Evolutionary conservation across 768 basidiomycete genomes (phyloP).

Genomic region (Termitomyces bulborhizus): DNA sequence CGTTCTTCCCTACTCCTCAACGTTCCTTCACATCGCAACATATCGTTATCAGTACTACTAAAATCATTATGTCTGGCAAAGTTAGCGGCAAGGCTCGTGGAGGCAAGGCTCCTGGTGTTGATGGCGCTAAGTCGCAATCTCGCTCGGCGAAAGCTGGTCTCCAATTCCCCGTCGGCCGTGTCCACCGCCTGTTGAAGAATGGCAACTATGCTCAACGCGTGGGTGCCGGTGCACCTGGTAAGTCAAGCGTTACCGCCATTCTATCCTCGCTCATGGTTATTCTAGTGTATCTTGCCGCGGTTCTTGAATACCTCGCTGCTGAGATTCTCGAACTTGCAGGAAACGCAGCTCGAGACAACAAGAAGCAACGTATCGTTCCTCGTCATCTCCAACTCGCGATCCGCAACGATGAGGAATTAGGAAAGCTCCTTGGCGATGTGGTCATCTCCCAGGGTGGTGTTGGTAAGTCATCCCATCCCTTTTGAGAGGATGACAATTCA

Average conservation of each 20-base stretch:
- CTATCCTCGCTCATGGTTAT: not conserved
- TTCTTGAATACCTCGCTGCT: conserved; percentile 79
- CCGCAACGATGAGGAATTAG: conserved; percentile 77
- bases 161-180: conserved; percentile 79
- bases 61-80: conserved; percentile 29
- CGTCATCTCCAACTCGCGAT: conserved; percentile 84
- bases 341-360: conserved; percentile 65
- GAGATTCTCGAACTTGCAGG: conserved; percentile 85
- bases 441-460: conserved; percentile 92
- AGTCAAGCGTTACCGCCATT: not conserved
- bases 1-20: conserved; percentile 3
- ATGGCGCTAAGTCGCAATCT: conserved; percentile 45
- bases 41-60: conserved; percentile 1
- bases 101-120: conserved; percentile 33
- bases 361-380: conserved; percentile 84
- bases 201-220: conserved; percentile 78
- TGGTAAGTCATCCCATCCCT: conserved; percentile 23
- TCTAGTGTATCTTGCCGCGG: conserved; percentile 74
- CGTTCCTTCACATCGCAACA: conserved; percentile 4
- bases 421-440: conserved; percentile 78
- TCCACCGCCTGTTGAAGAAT: conserved; percentile 70
- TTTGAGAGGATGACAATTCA: not conserved
- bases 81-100: conserved; percentile 23
- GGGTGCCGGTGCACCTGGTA: conserved; percentile 72
- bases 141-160: conserved; percentile 61